Base-by-base conservation (phyloP, 1,139 yeast genomes). In the Candida anutae region DNA sequence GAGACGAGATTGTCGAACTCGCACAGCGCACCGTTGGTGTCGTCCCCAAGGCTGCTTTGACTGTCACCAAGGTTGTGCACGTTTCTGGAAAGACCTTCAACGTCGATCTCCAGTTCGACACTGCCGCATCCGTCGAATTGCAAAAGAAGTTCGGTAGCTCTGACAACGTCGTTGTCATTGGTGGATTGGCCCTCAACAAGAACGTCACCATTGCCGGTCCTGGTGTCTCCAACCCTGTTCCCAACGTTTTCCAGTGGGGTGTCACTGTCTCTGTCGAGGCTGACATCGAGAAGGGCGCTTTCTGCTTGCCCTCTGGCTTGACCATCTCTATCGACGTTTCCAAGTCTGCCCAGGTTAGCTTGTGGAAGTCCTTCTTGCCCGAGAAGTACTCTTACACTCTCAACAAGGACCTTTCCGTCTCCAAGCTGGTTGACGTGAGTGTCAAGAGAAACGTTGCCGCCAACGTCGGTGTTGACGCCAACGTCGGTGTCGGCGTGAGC, bases 221-320 rank as follows among this genome's bases (percentile, higher is more conserved):
- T 2, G 12, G 21, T 8, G 16, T 50, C 14, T 39, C 39, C 28
- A 45, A 47, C 30, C 43, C 44, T 26, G 38, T 52, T 27, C 42
- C 38, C 28, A 48, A 50, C 39, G 38, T 47, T 18, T 32, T 40
- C 13, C 36, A 36, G 23, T 39, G 43, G 43, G 35, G 40, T n/a
- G 33, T 40, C 21, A 42, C 56, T 14, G 42, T 53, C 21, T 33
- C 49, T 24, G 53, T 54, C 17, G 45, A 46, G 25, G 51, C 48
- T n/a, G 29, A 39, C n/a, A 30, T 37, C 27, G 44, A 46, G 33
- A 45, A 32, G 28, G 47, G 47, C 36, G 42, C 45, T 32, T 51
- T 41, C 45, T 55, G 61, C 44, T 51, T 55, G 30, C 61, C 61
- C 33, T 44, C 42, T 23, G 49, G 45, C 30, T 50, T 53, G 32